These are phyloP conservation scores for Eimeria necatrix DNA, from an alignment of 169 alveolate species.

Conservation along the genomic window DNA sequence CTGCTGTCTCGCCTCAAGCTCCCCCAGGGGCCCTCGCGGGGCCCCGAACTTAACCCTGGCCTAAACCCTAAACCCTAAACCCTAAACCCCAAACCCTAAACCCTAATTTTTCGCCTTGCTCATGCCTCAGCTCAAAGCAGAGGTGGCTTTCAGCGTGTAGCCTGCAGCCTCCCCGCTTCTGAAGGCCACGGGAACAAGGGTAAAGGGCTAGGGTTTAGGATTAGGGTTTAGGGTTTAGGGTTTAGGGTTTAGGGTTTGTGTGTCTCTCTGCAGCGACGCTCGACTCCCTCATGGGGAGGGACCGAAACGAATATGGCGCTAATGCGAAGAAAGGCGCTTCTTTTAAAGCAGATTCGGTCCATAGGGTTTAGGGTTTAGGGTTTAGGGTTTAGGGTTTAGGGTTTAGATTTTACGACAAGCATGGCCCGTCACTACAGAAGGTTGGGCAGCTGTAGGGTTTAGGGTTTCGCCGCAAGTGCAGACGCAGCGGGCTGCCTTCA, in stretches of 20 bases:
- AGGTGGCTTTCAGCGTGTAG: background rate
- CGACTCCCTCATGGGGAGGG: conserved; percentile 90
- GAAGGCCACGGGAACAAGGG: background rate
- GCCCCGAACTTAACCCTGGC: background rate
- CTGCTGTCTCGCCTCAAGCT: background rate
- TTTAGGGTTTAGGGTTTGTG: conserved; percentile 29
- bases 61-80: no score
- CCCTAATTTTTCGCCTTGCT: background rate
- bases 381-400: background rate
- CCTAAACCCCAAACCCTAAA: no score
- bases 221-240: background rate
- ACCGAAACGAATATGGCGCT: conserved; percentile 84
- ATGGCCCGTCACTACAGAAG: background rate
- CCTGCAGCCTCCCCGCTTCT: background rate
- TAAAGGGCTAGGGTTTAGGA: background rate
- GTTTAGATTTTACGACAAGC: background rate
- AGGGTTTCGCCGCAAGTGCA: background rate
- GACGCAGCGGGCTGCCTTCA: background rate
- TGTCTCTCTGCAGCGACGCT: conserved; percentile 83
- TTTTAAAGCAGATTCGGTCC: conserved; percentile 84
- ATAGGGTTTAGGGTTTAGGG: conserved; percentile 11
- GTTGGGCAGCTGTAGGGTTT: background rate
- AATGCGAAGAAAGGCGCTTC: conserved; percentile 81
- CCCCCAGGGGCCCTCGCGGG: background rate
- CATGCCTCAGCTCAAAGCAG: background rate